phyloP scores from a whole-genome alignment of 116 monocot genomes.

The Zostera marina region DNA sequence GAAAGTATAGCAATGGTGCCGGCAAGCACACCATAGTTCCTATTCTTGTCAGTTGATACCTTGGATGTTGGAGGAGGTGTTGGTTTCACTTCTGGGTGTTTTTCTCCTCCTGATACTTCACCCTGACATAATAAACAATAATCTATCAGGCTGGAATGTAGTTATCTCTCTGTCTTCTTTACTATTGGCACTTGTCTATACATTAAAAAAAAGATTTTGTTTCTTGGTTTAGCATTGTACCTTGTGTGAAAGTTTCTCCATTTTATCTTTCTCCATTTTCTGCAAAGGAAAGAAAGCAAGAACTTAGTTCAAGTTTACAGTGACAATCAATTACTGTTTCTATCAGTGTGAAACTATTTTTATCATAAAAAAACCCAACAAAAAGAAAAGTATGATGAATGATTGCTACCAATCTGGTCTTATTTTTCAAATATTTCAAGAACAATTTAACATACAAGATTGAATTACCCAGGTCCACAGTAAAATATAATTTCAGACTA shows the following conservation, averaged over 20 bases:
- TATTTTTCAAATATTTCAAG: too few relatives aligned
- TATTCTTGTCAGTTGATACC: constrained; percentile 29
- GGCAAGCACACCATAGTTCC: constrained; percentile 40
- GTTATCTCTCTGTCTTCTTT: background rate
- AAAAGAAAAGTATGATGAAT: too few relatives aligned
- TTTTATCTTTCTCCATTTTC: constrained; percentile 76
- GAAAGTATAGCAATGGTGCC: constrained; percentile 11
- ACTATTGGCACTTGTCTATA: background rate
- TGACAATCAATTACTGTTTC: too few relatives aligned
- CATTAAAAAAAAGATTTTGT: background rate
- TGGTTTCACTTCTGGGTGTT: constrained; percentile 12
- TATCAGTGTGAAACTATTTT: too few relatives aligned
- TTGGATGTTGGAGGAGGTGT: constrained; percentile 4
- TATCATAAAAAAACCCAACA: too few relatives aligned
- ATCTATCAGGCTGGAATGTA: background rate
- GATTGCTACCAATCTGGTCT: too few relatives aligned
- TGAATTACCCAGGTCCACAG: too few relatives aligned
- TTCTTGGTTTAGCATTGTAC: constrained; percentile 14
- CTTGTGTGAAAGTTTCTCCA: constrained; percentile 71
- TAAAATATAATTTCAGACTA: too few relatives aligned
- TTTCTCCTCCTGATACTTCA: constrained; percentile 10
- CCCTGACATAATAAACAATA: constrained; percentile 16
- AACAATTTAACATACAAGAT: too few relatives aligned
- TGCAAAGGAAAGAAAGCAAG: constrained; percentile 12
- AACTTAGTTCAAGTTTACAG: too few relatives aligned